Percentiles rank a stretch among this genome's conserved stretches.
Conservation (phyloP, 2,329 filamentous ascomycete species). For the Aspergillus proliferans region DNA sequence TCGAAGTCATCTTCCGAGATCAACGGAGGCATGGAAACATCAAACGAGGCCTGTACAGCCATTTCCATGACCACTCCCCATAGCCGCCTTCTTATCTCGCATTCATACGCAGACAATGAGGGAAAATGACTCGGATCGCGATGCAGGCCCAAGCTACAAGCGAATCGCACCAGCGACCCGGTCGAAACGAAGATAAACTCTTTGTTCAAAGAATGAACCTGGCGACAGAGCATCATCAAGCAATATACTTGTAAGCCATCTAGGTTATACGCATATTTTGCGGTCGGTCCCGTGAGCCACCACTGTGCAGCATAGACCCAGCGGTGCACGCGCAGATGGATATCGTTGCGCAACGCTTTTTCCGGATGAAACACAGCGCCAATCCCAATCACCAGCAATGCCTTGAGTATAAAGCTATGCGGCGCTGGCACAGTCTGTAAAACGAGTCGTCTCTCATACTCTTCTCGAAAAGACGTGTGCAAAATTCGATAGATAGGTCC, state of each 20-base stretch:
- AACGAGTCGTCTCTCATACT: neutral
- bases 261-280: neutral
- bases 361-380: neutral
- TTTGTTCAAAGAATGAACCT: neutral
- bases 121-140: slow-evolving; percentile 4
- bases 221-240: neutral
- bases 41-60: slow-evolving; percentile 21
- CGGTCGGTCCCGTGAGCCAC: neutral
- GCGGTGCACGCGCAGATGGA: neutral
- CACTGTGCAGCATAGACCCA: neutral
- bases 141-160: neutral
- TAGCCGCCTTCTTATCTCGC: slow-evolving; percentile 19
- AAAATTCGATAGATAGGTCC: neutral
- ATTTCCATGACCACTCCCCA: slow-evolving; percentile 25
- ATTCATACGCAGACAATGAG: slow-evolving; percentile 13
- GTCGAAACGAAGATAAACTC: neutral
- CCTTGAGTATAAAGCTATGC: neutral
- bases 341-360: neutral
- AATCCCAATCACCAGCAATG: neutral
- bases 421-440: neutral
- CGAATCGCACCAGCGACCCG: neutral
- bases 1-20: slow-evolving; percentile 10
- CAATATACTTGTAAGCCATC: neutral
- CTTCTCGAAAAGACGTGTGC: neutral
- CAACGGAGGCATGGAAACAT: slow-evolving; percentile 13